Evolutionary conservation across 164 flowering plant species (phyloP).

Genomic region (Pachysandra terminalis): DNA sequence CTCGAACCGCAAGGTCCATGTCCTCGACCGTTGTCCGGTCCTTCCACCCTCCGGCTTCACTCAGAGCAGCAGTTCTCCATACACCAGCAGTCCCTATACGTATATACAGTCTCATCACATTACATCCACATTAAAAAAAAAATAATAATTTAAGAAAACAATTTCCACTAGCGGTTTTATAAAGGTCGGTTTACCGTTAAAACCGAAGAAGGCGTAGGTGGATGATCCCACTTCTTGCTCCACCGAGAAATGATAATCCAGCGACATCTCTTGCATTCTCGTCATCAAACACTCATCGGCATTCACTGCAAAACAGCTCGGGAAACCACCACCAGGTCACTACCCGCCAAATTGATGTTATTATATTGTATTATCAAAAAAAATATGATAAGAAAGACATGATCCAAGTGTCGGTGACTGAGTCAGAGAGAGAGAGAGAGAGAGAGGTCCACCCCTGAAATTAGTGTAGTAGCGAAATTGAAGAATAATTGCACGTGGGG

Average conservation of each 20-base stretch:
- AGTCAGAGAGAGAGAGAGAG: background rate
- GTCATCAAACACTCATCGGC: slow-evolving; percentile 66
- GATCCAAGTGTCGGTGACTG: slow-evolving; percentile 3
- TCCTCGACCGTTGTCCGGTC: slow-evolving; percentile 67
- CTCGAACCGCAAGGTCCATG: slow-evolving; percentile 67
- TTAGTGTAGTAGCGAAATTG: background rate
- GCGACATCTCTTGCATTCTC: slow-evolving; percentile 78
- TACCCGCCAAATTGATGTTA: background rate
- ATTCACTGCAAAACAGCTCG: slow-evolving; percentile 39
- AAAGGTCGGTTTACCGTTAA: slow-evolving; percentile 44
- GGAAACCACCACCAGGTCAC: slow-evolving; percentile 1
- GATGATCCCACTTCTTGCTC: slow-evolving; percentile 74
- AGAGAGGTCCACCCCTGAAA: background rate
- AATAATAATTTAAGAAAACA: background rate
- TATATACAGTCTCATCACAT: too few relatives aligned
- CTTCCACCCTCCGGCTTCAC: slow-evolving; percentile 72
- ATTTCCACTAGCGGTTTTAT: background rate
- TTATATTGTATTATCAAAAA: too few relatives aligned
- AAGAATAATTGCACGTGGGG: background rate
- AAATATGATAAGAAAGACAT: too few relatives aligned
- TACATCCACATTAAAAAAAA: too few relatives aligned
- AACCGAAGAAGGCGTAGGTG: slow-evolving; percentile 64
- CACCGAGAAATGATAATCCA: slow-evolving; percentile 75
- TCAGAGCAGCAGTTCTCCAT: slow-evolving; percentile 53
- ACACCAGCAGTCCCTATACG: slow-evolving; percentile 58